Conservation (phyloP, 179 eudicot species). For the Patellifolia procumbens region DNA sequence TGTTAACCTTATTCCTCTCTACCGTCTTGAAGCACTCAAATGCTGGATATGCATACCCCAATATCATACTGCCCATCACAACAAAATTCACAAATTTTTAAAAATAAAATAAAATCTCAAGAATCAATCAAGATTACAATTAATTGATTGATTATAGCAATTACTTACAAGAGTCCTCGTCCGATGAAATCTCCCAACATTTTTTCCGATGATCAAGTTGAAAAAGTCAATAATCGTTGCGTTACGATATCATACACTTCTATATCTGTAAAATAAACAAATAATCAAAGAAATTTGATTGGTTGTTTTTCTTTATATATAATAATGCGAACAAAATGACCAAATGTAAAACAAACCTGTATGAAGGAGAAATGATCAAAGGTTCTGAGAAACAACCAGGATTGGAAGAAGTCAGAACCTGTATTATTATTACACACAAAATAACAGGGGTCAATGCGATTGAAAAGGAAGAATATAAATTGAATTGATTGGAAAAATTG, state of each 20-base stretch:
- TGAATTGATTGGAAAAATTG: neutral
- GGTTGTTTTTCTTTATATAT: neutral
- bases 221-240: neutral
- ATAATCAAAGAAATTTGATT: neutral
- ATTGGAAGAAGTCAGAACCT: constrained; percentile 35
- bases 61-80: constrained; percentile 48
- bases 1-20: constrained; percentile 67
- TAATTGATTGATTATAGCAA: no score
- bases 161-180: constrained; percentile 64
- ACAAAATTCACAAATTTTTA: neutral
- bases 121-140: neutral
- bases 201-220: constrained; percentile 20
- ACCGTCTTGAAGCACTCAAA: constrained; percentile 82
- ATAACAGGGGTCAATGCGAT: constrained; percentile 4
- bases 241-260: constrained; percentile 3
- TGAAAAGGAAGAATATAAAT: neutral
- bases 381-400: constrained; percentile 29
- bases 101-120: neutral
- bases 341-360: neutral
- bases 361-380: constrained; percentile 18
- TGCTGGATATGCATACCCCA: constrained; percentile 89
- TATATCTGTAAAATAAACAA: neutral
- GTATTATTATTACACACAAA: neutral
- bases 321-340: constrained; percentile 1
- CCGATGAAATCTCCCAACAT: constrained; percentile 87